Conservation (phyloP, 768 basidiomycete genomes). For the Collybia nuda region DNA sequence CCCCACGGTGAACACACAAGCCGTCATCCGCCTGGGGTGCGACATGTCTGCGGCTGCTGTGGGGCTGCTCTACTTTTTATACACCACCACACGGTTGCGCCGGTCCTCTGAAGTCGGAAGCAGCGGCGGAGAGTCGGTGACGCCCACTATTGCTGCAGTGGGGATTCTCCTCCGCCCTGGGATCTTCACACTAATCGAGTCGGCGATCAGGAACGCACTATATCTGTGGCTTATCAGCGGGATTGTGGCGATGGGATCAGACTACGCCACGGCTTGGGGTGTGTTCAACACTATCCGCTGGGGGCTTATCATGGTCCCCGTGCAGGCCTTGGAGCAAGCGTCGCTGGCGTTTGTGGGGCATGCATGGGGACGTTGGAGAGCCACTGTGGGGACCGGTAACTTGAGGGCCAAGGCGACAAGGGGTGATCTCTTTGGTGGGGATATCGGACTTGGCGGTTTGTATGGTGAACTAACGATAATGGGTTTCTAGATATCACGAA, state of each 20-base stretch:
- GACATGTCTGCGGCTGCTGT: conserved; percentile 5
- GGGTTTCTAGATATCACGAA: conserved; percentile 3
- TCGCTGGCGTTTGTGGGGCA: conserved; percentile 23
- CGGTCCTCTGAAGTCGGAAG: not conserved
- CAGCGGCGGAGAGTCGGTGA: conserved; percentile 4
- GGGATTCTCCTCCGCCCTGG: conserved; percentile 12
- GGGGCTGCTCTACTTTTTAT: not conserved
- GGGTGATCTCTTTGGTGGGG: too few relatives aligned
- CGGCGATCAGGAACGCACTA: conserved; percentile 18
- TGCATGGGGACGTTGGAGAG: conserved; percentile 16
- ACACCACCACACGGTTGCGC: not conserved
- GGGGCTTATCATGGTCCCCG: conserved; percentile 24
- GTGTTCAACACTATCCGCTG: conserved; percentile 24
- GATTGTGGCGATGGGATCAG: conserved; percentile 19
- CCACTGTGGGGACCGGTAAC: not conserved
- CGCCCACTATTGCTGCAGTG: conserved; percentile 2
- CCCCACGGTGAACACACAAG: conserved; percentile 16
- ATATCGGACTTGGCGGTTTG: too few relatives aligned
- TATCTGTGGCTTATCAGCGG: conserved; percentile 23
- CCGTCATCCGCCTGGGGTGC: conserved; percentile 20
- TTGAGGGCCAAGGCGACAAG: not conserved
- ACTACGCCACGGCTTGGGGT: conserved; percentile 24
- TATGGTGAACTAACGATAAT: too few relatives aligned
- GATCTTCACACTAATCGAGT: conserved; percentile 18
- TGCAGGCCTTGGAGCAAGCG: conserved; percentile 17